These are phyloP conservation scores for Pholiota molesta DNA, from an alignment of 768 basidiomycete species.

Conservation along the genomic window DNA sequence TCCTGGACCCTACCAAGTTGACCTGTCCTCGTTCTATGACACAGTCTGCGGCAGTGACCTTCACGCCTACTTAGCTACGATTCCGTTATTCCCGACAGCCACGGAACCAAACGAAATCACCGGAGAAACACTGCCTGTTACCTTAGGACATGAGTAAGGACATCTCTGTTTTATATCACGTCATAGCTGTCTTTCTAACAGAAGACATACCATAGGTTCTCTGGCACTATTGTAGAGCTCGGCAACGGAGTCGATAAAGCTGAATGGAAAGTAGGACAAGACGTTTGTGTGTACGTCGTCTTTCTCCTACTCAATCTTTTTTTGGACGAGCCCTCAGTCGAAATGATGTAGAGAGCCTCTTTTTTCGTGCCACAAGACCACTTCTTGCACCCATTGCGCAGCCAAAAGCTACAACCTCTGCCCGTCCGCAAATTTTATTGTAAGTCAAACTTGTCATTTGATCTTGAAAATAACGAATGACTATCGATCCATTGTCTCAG, in stretches of 20 bases:
- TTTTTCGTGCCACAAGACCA: conserved; percentile 37
- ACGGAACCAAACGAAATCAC: conserved; percentile 31
- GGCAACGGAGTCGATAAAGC: conserved; percentile 35
- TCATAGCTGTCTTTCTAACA: background rate
- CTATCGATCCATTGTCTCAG: conserved; percentile 21
- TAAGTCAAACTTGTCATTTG: conserved; percentile 21
- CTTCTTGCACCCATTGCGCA: conserved; percentile 35
- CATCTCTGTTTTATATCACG: background rate
- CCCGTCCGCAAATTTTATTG: conserved; percentile 35
- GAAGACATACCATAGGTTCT: conserved; percentile 21
- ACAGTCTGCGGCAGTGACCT: conserved; percentile 47
- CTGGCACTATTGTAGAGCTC: conserved; percentile 36
- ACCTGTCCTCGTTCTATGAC: background rate
- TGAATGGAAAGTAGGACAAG: conserved; percentile 36
- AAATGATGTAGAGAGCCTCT: conserved; percentile 39
- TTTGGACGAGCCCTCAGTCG: background rate
- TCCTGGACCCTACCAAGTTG: background rate
- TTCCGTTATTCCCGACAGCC: conserved; percentile 32
- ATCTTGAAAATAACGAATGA: too few species aligned
- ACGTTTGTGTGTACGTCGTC: conserved; percentile 33
- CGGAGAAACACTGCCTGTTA: background rate
- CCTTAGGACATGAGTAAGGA: background rate
- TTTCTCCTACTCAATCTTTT: background rate
- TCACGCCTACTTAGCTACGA: conserved; percentile 39
- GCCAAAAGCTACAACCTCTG: conserved; percentile 38